A percentile compares a stretch with the other conserved stretches of the same genome.
Evolutionary conservation across 768 basidiomycete species (phyloP).

Genomic region (Rhizopogon salebrosus): DNA sequence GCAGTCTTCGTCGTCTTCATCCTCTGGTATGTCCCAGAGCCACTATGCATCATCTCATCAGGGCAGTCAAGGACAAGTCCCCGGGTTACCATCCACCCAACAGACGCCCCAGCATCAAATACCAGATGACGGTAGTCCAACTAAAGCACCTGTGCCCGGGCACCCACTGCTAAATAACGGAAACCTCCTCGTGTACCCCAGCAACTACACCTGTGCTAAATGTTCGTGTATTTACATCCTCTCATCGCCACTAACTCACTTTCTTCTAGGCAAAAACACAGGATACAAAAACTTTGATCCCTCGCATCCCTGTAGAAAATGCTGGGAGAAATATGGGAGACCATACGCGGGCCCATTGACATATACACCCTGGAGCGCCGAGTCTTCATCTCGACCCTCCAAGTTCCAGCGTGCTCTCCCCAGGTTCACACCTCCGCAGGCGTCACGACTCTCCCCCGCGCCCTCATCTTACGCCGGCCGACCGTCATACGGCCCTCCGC

Average conservation of each 20-base stretch:
- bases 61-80: neutral
- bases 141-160: constrained; percentile 55
- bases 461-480: neutral
- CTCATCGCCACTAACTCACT: neutral
- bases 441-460: neutral
- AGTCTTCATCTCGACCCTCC: constrained; percentile 14
- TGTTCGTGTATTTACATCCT: constrained; percentile 37
- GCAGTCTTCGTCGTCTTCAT: neutral
- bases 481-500: neutral
- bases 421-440: constrained; percentile 17
- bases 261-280: constrained; percentile 58
- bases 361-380: constrained; percentile 38
- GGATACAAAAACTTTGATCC: constrained; percentile 73
- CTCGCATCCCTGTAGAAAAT: constrained; percentile 59
- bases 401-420: constrained; percentile 27
- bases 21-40: neutral
- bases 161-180: constrained; percentile 62
- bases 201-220: constrained; percentile 53
- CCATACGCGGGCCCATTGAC: constrained; percentile 56
- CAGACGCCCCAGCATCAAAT: constrained; percentile 3
- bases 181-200: constrained; percentile 64
- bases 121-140: constrained; percentile 58
- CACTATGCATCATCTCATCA: constrained; percentile 11
- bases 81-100: neutral
- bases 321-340: constrained; percentile 69